A percentile compares a stretch with the other conserved stretches of the same genome.
phyloP scores from a whole-genome alignment of 768 basidiomycete species.

The Amylocystis lapponica region DNA sequence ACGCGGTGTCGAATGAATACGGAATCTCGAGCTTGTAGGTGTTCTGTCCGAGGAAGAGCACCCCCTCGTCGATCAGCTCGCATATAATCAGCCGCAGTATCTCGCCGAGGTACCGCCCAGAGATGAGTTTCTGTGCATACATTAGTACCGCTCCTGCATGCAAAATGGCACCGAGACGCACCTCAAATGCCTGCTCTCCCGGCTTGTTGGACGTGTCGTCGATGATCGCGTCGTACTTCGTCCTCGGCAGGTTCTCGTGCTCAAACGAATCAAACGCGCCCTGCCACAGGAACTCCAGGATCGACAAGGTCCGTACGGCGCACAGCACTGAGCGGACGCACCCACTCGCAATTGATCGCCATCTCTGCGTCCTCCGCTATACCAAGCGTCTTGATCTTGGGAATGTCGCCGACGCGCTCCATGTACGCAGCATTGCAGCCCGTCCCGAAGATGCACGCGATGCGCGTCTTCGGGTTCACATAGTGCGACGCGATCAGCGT shows the following conservation, averaged over 20 bases:
- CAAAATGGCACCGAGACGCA: slow-evolving; percentile 21
- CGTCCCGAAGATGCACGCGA: slow-evolving; percentile 96
- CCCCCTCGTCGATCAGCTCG: slow-evolving; percentile 95
- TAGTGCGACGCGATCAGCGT: slow-evolving; percentile 97
- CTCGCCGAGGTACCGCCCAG: slow-evolving; percentile 93
- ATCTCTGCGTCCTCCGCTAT: slow-evolving; percentile 64
- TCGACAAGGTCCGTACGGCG: not conserved
- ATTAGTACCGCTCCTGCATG: not conserved
- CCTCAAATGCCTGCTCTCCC: slow-evolving; percentile 90
- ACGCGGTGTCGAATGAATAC: slow-evolving; percentile 93
- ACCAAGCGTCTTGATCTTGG: slow-evolving; percentile 76
- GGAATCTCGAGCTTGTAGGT: slow-evolving; percentile 97
- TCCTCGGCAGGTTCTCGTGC: slow-evolving; percentile 91
- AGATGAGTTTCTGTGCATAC: slow-evolving; percentile 80
- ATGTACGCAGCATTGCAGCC: slow-evolving; percentile 99
- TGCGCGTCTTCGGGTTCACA: slow-evolving; percentile 84
- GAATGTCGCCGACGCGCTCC: slow-evolving; percentile 81
- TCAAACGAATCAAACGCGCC: slow-evolving; percentile 96
- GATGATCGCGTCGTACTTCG: slow-evolving; percentile 89
- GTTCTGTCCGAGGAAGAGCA: slow-evolving; percentile 96
- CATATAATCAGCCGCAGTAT: slow-evolving; percentile 92
- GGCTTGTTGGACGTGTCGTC: slow-evolving; percentile 97
- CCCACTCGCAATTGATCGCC: slow-evolving; percentile 98
- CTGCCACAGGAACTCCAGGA: slow-evolving; percentile 35
- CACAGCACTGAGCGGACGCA: slow-evolving; percentile 25